Evolutionary conservation across 2,329 filamentous ascomycete genomes (phyloP), one percentile per base, ranked within the genome.

Genomic region (Aspergillus floridensis): DNA sequence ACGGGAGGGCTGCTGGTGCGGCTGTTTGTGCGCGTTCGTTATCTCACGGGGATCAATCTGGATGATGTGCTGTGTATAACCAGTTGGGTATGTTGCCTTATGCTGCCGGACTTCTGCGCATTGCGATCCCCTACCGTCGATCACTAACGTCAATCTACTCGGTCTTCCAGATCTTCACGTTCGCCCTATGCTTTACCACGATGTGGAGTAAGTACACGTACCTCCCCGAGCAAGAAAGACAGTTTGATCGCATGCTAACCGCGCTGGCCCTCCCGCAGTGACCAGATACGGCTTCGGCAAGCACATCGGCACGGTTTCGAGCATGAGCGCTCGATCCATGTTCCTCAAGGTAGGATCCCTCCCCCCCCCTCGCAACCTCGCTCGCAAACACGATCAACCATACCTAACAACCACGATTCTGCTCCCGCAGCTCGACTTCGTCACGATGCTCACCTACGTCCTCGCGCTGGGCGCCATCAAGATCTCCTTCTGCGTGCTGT

Each of bases 401-500:
- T 14, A 11, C 32, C 14, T 24, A 29, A 29, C 35, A 22, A 22
- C 22, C 22, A 22, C 22, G 3, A 22, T 22, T 22, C 22, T 22
- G 1, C 4, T 22, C 22, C 22, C 3, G 1, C 22, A 68, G 66
- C 65, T 66, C 19, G 60, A 66, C 32, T 68, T 65, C 12, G 63
- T 66, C 31, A 60, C 63, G 3, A 58, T 62, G 49, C 21, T 68
- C 26, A 46, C 61, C 26, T 67, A 74, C 44, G 62, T 74, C 14
- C 65, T 72, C 48, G 66, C 71, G 4, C 61, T 74, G 5, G 69
- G 71, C 16, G 62, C 69, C 19, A 66, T 79, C 66, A 69, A 69
- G 21, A 50, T 62, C 3, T 68, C 67, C 2, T 68, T 69, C 38
- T 63, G 59, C 26, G 55, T 69, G 16, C 65, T 69, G 19, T 69